Evolutionary conservation across 768 basidiomycete species (phyloP).

Genomic region (Trichaptum fuscoviolaceum): DNA sequence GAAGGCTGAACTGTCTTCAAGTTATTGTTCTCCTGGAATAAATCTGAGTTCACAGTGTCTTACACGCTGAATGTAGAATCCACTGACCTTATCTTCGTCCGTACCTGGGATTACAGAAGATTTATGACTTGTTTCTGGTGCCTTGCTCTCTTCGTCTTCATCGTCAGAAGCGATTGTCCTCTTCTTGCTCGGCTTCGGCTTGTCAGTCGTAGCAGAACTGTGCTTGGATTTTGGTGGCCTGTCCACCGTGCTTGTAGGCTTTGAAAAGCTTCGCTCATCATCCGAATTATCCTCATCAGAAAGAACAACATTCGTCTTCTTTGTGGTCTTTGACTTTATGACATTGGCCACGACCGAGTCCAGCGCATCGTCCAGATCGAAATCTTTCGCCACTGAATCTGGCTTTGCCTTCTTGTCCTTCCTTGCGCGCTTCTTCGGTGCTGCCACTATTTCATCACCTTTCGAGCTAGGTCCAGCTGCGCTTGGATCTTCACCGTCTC

Average conservation of each 20-base stretch:
- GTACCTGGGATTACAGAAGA: neutral
- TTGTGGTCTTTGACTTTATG: slow-evolving; percentile 14
- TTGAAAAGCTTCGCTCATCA: neutral
- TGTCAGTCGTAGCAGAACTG: neutral
- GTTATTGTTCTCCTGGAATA: neutral
- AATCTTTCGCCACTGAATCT: neutral
- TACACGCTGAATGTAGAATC: neutral
- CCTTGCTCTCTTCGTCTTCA: slow-evolving; percentile 7
- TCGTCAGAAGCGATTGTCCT: slow-evolving; percentile 1
- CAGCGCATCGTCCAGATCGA: neutral
- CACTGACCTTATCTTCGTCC: slow-evolving; percentile 6
- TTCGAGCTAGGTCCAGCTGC: neutral
- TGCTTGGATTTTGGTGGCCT: neutral
- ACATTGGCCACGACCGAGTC: neutral
- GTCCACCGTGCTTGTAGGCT: neutral
- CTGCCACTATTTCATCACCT: neutral
- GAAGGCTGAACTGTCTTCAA: neutral
- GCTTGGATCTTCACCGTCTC: neutral
- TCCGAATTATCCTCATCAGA: slow-evolving; percentile 25
- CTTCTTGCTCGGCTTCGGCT: slow-evolving; percentile 6
- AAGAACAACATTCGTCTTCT: slow-evolving; percentile 13
- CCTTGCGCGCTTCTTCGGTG: slow-evolving; percentile 13
- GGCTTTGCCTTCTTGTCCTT: slow-evolving; percentile 15
- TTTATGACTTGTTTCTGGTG: slow-evolving; percentile 1
- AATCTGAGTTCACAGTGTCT: neutral